Base-by-base conservation (phyloP, 1,139 yeast genomes). In the Blastobotrys serpentis region DNA sequence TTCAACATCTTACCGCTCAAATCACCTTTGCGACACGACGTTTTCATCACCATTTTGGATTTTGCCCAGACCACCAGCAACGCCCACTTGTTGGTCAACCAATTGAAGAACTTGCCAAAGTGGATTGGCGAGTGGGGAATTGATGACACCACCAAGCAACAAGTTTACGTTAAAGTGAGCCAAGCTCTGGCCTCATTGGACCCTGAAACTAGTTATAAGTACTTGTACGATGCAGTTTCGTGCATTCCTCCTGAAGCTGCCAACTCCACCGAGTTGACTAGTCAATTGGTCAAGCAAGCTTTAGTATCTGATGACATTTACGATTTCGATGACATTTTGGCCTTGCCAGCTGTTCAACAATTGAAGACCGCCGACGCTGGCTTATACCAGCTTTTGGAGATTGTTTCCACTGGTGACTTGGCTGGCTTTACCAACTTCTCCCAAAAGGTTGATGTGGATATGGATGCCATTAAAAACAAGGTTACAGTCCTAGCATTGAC, bases 61-160 rank as follows among this genome's bases (percentile, higher is more conserved):
- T 59, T 68, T 37, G 67, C 74, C 11, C 60, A 55, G 16, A 53
- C 58, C 37, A 62, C 71, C 23, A 63, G 63, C 44, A 60, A 68
- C 48, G 53, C 63, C 41, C 62, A 62, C 44, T 59, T 67, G 52
- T 57, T 72, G 37, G 62, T 64, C 4, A 61, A 71, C 33, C 75
- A 72, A 58, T 64, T 72, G 43, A 58, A 62, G 48, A 60, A 66
- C 52, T 60, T 72, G 47, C 63, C 67, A 23, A 55, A 59, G 46
- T 72, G 76, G 76, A 59, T 70, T 45, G 53, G 54, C 21, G 65
- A 64, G 48, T 72, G 76, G 75, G 54, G 58, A 26, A 58, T 62
- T 22, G 55, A 58, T 39, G 57, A 53, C 34, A 62, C 61, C 11
- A 57, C 54, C 33, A 64, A 62, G 48, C 58, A 56, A 37, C 58